Base-by-base conservation (phyloP, 257 asterid genomes). In the Thymus mandschuricus region DNA sequence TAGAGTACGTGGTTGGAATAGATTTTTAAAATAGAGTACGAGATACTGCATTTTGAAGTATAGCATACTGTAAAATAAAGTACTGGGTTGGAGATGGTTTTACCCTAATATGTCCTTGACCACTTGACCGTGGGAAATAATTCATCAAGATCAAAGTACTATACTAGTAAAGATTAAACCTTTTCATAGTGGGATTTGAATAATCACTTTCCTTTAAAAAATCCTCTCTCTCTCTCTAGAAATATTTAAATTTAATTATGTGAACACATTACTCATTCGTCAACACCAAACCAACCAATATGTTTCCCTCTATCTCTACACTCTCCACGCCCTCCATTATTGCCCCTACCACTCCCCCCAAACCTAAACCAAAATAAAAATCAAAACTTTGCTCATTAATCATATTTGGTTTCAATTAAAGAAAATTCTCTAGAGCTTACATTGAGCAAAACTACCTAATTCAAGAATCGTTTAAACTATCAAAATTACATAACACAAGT, bases 271-370 rank as follows among this genome's bases (percentile, higher is more conserved):
- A 72, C 59, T 49, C 68, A 72, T 52, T 75, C 77, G 84, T 80
- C 87, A 83, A 83, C 75, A 80, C 74, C 85, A 81, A 83, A 77
- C 80, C 84, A 76, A 73, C 85, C 73, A 71, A 71, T 43, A 3
- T 76, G 76, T 75, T 65, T 35, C 40, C 5, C 41, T 68, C 38
- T 3, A 45, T 15, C 67, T 44, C 52, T 52, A 62, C 71, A 27
- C 12, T 2, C 50, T 38, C 58, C 70, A 86, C 64, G 81, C 76
- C 65, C 81, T 50, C 56, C 69, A 72, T 74, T 51, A 72, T 79
- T 84, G 77, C 73, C 34, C 49, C 58, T 13, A 7, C 65, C 62
- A 6, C 31, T 21, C 58, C 58, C 3, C 3, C 67, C 74, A n/a
- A 62, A 45, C 45, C 50, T 61, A 71, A 60, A 60, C 61, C 12